Evolutionary conservation across 257 asterid species (phyloP).

Genomic region (Capsicum chinense): DNA sequence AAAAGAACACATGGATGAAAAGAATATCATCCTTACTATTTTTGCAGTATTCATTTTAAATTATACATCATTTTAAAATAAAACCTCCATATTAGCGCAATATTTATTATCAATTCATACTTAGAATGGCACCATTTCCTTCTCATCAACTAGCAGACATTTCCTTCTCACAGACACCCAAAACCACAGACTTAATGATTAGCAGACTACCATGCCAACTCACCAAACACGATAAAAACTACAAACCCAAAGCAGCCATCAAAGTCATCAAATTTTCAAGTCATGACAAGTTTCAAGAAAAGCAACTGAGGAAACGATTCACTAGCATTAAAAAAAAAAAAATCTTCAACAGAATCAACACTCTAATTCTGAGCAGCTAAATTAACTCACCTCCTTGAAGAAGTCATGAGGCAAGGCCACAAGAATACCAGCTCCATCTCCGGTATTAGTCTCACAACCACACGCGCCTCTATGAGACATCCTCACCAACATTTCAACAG

Average conservation of each 20-base stretch:
- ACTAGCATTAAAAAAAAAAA: too few species aligned
- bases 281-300: not conserved
- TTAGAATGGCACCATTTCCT: not conserved
- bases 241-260: not conserved
- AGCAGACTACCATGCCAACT: not conserved
- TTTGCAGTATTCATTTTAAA: not conserved
- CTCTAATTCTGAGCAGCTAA: not conserved
- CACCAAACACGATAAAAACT: not conserved
- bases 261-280: not conserved
- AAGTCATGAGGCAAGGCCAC: slow-evolving; percentile 92
- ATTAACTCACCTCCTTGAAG: slow-evolving; percentile 69
- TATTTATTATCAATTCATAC: not conserved
- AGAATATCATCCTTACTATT: not conserved
- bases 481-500: slow-evolving; percentile 91
- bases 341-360: not conserved
- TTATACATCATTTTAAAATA: not conserved
- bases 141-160: too few species aligned
- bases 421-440: slow-evolving; percentile 99
- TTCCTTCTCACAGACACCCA: too few species aligned
- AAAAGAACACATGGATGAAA: not conserved
- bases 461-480: slow-evolving; percentile 99
- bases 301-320: not conserved
- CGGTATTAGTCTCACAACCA: slow-evolving; percentile 98
- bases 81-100: not conserved
- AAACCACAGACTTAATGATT: not conserved